Percentiles rank a stretch among this genome's conserved stretches.
Evolutionary conservation across 192 early-diverging fungal species (phyloP).

Genomic region (Coemansia sp.): DNA sequence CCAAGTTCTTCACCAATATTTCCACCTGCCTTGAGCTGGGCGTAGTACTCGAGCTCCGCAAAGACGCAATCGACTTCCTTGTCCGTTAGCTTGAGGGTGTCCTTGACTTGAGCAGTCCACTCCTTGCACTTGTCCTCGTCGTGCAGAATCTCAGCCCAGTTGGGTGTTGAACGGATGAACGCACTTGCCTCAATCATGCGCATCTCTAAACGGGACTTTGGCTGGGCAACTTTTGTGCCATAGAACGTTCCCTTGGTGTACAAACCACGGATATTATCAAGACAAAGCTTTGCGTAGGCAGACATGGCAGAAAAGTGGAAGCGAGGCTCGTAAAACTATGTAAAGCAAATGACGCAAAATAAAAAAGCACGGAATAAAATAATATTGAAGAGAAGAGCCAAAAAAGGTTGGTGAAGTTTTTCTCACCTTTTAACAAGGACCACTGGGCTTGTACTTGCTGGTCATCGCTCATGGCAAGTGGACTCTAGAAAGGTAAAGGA

Average conservation of each 20-base stretch:
- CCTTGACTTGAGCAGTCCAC: not conserved
- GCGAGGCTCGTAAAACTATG: not conserved
- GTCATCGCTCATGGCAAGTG: not conserved
- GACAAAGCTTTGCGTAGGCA: not conserved
- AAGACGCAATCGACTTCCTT: conserved; percentile 3
- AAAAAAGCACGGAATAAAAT: not conserved
- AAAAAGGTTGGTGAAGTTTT: not conserved
- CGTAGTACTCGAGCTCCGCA: not conserved
- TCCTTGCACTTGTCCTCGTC: not conserved
- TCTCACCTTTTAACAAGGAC: not conserved
- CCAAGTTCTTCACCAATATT: not conserved
- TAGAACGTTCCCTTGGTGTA: not conserved
- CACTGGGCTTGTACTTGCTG: not conserved
- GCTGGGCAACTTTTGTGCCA: not conserved
- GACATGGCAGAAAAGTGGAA: not conserved
- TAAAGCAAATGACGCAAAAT: not conserved
- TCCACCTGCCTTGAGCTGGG: not conserved
- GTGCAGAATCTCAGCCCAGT: not conserved
- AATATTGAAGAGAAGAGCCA: not conserved
- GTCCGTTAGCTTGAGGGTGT: not conserved
- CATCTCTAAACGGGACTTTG: not conserved
- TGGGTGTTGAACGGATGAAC: not conserved
- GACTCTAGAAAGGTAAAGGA: not conserved
- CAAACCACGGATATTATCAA: not conserved
- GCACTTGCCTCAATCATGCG: conserved; percentile 3